Conservation (phyloP, 73 alveolate species). For the Paramecium primaurelia region DNA sequence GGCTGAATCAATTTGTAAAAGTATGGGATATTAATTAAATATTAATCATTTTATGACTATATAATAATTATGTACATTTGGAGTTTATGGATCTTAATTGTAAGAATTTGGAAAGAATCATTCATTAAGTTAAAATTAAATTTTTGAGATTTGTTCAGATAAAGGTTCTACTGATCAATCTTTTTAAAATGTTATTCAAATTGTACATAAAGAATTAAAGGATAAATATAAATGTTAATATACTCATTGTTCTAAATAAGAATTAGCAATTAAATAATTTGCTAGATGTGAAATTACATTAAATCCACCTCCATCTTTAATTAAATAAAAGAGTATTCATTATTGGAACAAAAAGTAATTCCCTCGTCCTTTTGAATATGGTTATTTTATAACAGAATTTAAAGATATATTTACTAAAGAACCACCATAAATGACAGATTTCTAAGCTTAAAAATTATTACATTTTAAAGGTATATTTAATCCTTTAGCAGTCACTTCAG, state of each 20-base stretch:
- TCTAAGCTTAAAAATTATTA: not conserved
- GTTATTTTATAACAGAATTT: not conserved
- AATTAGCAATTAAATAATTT: conserved; percentile 18
- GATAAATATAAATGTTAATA: not conserved
- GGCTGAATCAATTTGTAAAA: not conserved
- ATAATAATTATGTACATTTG: not conserved
- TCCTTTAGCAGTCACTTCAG: conserved; percentile 4
- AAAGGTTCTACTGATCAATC: not conserved
- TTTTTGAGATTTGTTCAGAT: not conserved
- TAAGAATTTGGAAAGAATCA: not conserved
- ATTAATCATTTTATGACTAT: not conserved
- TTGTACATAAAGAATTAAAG: not conserved
- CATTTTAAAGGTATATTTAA: not conserved
- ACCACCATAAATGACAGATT: not conserved
- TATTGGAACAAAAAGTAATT: not conserved
- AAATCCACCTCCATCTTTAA: conserved; percentile 3
- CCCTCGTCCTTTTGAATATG: conserved; percentile 36
- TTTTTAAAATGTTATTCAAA: not conserved
- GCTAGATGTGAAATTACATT: conserved; percentile 36
- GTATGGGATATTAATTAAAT: not conserved
- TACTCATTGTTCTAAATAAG: not conserved
- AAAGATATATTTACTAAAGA: not conserved
- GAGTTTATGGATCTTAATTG: not conserved
- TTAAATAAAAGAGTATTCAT: not conserved
- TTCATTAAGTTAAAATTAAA: not conserved